Base-by-base conservation (phyloP, 257 asterid genomes). In the Solanum paucissectum region DNA sequence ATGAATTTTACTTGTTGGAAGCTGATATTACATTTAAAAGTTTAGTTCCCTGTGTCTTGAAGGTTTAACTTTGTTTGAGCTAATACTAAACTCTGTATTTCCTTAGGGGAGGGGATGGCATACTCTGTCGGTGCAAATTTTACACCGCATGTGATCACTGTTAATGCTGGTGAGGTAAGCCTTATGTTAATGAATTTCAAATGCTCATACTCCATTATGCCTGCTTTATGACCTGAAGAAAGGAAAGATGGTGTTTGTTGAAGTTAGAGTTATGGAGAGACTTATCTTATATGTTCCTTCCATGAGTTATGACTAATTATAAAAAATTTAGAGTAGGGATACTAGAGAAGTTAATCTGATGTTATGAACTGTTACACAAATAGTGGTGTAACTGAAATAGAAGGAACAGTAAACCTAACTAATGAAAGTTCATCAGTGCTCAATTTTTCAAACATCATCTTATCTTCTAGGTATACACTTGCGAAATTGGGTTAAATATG, bases 121-220 rank as follows among this genome's bases (percentile, higher is more conserved):
- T 87, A 75, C 87, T 91, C 97, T 18, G 92, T 40, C 36, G 94
- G 98, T 83, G 98, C 94, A 90, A 92, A 92, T 89, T 93, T 96
- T 89, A 91, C 93, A 7, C 97, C 98, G 4, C 98, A 96, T 40
- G 95, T 94, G 91, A 90, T 96, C 85, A 92, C 96, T 83, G 95
- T 95, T 49, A 94, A 93, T 91, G 58, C 95, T 7, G 98, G 98
- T 81, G 98, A 94, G 98, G 98, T 95, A 92, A 34, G 58, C 90
- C 77, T 42, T 42, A 77, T 25, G 62, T 25, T 77, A 77, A 76
- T 76, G 58, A 76, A 76, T 6, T 76, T 38, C 58, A 40, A 76
- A 76, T 40, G 58, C 32, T 76, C 83, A 40, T 38, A 76, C 83
- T 76, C 36, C 60, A n/a, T 76, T 74, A 23, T 74, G 33, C 55